Conservation (phyloP, 2,329 filamentous ascomycete genomes). For the Ascochyta rabiei region DNA sequence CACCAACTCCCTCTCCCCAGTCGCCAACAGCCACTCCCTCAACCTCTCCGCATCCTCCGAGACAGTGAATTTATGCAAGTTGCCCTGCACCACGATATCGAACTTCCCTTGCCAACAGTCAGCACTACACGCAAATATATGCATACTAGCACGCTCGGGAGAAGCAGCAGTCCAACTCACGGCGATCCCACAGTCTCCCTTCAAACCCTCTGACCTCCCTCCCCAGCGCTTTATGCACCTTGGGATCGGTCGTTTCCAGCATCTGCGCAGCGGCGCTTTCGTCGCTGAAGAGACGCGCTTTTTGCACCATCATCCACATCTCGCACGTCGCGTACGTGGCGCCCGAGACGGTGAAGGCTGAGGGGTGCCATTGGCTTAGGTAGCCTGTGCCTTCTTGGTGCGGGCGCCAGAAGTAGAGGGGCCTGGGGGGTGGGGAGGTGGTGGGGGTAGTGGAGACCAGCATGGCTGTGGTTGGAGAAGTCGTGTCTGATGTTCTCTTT, state of each 20-base stretch:
- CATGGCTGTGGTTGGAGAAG: neutral
- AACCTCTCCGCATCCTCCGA: constrained; percentile 52
- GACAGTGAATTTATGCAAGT: constrained; percentile 64
- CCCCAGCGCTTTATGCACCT: constrained; percentile 61
- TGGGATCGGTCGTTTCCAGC: constrained; percentile 56
- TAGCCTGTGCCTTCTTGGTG: constrained; percentile 53
- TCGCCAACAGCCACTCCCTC: constrained; percentile 59
- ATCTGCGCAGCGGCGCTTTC: constrained; percentile 55
- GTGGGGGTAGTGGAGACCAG: neutral
- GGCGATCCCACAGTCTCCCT: constrained; percentile 56
- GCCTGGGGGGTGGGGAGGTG: neutral
- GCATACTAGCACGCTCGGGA: too few species aligned
- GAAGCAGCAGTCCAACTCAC: constrained; percentile 17
- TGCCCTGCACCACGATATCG: constrained; percentile 64
- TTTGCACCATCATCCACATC: constrained; percentile 58
- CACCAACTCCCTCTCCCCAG: constrained; percentile 65
- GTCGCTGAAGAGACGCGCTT: constrained; percentile 52
- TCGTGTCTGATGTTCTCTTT: neutral
- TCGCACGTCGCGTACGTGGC: constrained; percentile 49
- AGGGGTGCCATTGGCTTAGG: constrained; percentile 68
- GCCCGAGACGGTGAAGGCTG: constrained; percentile 51
- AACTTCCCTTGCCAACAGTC: constrained; percentile 51
- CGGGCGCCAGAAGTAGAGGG: constrained; percentile 39
- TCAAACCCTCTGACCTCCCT: constrained; percentile 62
- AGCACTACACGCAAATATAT: neutral